Evolutionary conservation across 2,329 filamentous ascomycete genomes (phyloP).

Genomic region (Monilinia vaccinii-corymbosi): DNA sequence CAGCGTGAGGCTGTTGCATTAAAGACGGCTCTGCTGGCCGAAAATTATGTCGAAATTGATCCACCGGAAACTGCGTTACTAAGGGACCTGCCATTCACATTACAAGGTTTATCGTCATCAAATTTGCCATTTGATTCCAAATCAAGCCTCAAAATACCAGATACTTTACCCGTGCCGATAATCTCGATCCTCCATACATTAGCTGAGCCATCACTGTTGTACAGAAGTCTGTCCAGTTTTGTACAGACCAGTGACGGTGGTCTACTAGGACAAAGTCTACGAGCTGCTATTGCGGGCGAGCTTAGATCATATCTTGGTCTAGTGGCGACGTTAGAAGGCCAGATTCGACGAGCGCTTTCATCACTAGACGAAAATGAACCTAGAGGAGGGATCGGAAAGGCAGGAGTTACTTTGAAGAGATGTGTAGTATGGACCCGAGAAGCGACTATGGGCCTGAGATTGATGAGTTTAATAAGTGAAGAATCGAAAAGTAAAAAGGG

Average conservation of each 20-base stretch:
- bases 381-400: slow-evolving; percentile 66
- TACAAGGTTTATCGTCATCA: slow-evolving; percentile 84
- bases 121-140: slow-evolving; percentile 68
- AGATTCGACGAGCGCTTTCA: slow-evolving; percentile 75
- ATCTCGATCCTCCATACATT: slow-evolving; percentile 81
- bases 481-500: slow-evolving; percentile 78
- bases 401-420: slow-evolving; percentile 86
- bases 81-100: slow-evolving; percentile 80
- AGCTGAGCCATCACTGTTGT: slow-evolving; percentile 89
- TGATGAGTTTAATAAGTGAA: slow-evolving; percentile 92
- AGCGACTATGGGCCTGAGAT: slow-evolving; percentile 84
- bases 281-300: slow-evolving; percentile 77
- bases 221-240: slow-evolving; percentile 70
- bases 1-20: slow-evolving; percentile 24
- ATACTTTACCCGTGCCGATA: slow-evolving; percentile 72
- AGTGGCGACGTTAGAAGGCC: slow-evolving; percentile 84
- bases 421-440: slow-evolving; percentile 97
- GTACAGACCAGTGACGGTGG: slow-evolving; percentile 74
- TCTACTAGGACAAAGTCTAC: slow-evolving; percentile 82
- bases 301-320: slow-evolving; percentile 82
- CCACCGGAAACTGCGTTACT: slow-evolving; percentile 59
- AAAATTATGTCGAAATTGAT: slow-evolving; percentile 46
- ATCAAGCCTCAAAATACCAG: slow-evolving; percentile 64
- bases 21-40: slow-evolving; percentile 48
- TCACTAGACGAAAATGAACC: slow-evolving; percentile 61